These are phyloP conservation scores for Dendrothele bispora DNA, from an alignment of 768 basidiomycete species.

Conservation along the genomic window DNA sequence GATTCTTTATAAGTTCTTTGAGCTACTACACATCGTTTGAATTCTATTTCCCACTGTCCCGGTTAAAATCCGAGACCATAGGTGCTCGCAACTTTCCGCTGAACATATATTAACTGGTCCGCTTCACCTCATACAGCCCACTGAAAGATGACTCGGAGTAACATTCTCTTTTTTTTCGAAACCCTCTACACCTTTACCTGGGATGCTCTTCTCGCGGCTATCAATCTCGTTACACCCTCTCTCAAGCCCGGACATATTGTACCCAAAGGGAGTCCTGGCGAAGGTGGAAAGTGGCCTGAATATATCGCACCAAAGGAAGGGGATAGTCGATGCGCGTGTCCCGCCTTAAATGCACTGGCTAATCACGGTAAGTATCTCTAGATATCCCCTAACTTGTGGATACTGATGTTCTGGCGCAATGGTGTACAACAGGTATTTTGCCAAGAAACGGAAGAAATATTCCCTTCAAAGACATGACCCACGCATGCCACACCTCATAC, in stretches of 20 bases:
- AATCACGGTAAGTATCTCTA: conserved; percentile 68
- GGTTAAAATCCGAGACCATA: no score
- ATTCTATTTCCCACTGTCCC: no score
- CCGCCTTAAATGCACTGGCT: conserved; percentile 77
- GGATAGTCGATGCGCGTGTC: conserved; percentile 74
- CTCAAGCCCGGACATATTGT: conserved; percentile 55
- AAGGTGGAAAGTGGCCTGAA: conserved; percentile 68
- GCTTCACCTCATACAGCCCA: no score
- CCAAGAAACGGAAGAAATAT: conserved; percentile 70
- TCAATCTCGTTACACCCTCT: conserved; percentile 53
- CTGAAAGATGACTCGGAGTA: no score
- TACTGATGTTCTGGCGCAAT: no score
- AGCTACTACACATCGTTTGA: no score
- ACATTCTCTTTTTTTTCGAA: conserved; percentile 30
- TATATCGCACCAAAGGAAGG: conserved; percentile 55
- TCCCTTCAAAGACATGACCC: conserved; percentile 50
- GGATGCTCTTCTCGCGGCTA: conserved; percentile 51
- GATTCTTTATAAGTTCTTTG: no score
- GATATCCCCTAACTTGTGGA: no score
- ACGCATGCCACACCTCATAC: conserved; percentile 51
- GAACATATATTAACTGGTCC: no score
- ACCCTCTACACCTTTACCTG: conserved; percentile 40
- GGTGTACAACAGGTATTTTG: conserved; percentile 62
- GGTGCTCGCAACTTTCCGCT: no score
- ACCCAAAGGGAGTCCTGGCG: conserved; percentile 54